Evolutionary conservation across 2,329 filamentous ascomycete species (phyloP), one percentile per base, ranked within the genome.

Genomic region (Teratosphaeriaceae sp.): DNA sequence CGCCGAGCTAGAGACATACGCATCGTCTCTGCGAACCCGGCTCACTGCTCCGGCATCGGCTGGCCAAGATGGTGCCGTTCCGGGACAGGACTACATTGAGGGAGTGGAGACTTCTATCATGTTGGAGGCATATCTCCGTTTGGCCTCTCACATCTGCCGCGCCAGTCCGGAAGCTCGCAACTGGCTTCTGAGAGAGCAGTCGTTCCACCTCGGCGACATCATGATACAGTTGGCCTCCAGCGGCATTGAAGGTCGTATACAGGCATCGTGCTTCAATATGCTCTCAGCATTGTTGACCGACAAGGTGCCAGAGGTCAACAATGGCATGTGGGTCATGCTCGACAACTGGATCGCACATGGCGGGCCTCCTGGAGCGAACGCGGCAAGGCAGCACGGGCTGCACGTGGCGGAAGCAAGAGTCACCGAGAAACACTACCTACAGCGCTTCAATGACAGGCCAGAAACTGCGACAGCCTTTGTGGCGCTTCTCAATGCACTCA

Each of bases 71-170:
- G 55, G 47, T 19, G 35, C 26, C 15, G 29, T 37, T 3, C 15
- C 45, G 2, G 56, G 53, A 19, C 44, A 44, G 19, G 48, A 56
- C 13, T 45, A 47, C 26, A 80, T 87, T 47, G 88, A 94, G 21
- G 90, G 96, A 60, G 86, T 88, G 3, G 94, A 98, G 63, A 94
- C 87, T 30, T 82, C 84, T n/a, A 85, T 95, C 66, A 96, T 98
- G 87, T 74, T 98, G 21, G 88, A 96, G 60, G 90, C 88, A 54
- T 97, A 97, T 61, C 73, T 98, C 40, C 81, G 90, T 22, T 75
- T 98, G 4, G 85, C 95, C 55, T 80, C 87, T 3, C 88, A 94
- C 62, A 71, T 98, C 8, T 82, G 84, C 48, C 74, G 76, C 18
- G 80, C 90, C 59, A 95, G 87, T 57, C 72, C 76, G 45, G 70